phyloP scores from a whole-genome alignment of 2,329 filamentous ascomycete species.

The Pestalotiopsis fici region DNA sequence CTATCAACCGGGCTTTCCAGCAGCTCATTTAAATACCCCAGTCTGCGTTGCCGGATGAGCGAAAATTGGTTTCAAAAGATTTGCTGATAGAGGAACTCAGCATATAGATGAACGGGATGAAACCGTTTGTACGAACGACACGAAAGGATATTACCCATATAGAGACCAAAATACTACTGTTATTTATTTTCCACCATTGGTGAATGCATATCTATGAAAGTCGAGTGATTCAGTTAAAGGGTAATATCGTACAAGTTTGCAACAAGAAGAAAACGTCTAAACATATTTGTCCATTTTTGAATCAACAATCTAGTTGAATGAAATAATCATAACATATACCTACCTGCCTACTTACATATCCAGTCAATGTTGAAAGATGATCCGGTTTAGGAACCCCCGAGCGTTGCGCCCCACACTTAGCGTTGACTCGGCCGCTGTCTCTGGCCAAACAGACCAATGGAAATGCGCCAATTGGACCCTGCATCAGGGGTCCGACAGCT shows the following conservation, averaged over 20 bases:
- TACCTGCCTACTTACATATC: too few species aligned
- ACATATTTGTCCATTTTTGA: background rate
- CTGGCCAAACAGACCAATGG: constrained; percentile 8
- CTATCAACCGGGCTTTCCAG: constrained; percentile 96
- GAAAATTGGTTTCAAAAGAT: constrained; percentile 2
- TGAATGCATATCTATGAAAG: background rate
- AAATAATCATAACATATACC: background rate
- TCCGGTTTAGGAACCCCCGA: background rate
- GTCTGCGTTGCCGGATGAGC: background rate
- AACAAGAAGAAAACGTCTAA: too few species aligned
- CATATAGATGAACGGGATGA: constrained; percentile 4
- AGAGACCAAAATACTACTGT: background rate
- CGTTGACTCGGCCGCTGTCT: constrained; percentile 6
- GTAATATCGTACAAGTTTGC: too few species aligned
- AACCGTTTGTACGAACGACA: constrained; percentile 4
- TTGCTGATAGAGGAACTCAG: background rate
- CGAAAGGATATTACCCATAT: constrained; percentile 7
- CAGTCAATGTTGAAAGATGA: too few species aligned
- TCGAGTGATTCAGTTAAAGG: too few species aligned
- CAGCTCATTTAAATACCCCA: constrained; percentile 76
- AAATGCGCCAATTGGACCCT: background rate
- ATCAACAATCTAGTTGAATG: background rate
- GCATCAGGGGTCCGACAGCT: constrained; percentile 5
- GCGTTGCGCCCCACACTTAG: background rate
- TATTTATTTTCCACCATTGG: background rate